Conservation (phyloP, 176 grass and related monocot species). For the Poa pratensis region DNA sequence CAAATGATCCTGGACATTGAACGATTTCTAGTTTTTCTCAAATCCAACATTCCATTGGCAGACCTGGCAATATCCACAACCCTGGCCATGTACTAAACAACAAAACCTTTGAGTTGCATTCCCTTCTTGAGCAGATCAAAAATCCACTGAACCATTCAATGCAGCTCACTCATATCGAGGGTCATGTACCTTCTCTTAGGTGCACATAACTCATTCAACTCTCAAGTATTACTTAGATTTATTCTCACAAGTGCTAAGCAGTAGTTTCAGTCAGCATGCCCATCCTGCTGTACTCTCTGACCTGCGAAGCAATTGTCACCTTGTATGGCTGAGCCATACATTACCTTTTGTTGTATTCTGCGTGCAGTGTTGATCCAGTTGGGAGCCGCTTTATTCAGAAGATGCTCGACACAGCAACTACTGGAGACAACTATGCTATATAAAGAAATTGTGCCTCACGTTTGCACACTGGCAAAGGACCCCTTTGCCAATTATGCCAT, state of each 20-base stretch:
- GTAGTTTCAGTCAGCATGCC: background rate
- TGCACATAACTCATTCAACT: background rate
- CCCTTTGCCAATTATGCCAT: conserved; percentile 55
- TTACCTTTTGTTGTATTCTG: conserved; percentile 7
- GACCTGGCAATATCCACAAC: too few species aligned
- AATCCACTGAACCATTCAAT: background rate
- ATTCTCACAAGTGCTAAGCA: background rate
- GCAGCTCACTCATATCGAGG: conserved; percentile 36
- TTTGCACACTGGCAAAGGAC: conserved; percentile 26
- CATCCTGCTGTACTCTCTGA: background rate
- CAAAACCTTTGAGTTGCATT: background rate
- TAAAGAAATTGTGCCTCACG: conserved; percentile 41
- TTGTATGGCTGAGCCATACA: background rate
- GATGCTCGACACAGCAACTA: conserved; percentile 45
- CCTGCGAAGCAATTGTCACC: background rate
- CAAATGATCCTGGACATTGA: too few species aligned
- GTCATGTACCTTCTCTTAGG: conserved; percentile 50
- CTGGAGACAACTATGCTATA: conserved; percentile 49
- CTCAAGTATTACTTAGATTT: background rate
- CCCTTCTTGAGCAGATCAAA: background rate
- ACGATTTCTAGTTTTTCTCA: too few species aligned
- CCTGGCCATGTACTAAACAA: background rate
- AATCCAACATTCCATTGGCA: too few species aligned
- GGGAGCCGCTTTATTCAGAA: conserved; percentile 51
- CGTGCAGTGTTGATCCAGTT: conserved; percentile 27